Base-by-base conservation (phyloP, 2,329 filamentous ascomycete genomes). In the Hymenoscyphus albidus region DNA sequence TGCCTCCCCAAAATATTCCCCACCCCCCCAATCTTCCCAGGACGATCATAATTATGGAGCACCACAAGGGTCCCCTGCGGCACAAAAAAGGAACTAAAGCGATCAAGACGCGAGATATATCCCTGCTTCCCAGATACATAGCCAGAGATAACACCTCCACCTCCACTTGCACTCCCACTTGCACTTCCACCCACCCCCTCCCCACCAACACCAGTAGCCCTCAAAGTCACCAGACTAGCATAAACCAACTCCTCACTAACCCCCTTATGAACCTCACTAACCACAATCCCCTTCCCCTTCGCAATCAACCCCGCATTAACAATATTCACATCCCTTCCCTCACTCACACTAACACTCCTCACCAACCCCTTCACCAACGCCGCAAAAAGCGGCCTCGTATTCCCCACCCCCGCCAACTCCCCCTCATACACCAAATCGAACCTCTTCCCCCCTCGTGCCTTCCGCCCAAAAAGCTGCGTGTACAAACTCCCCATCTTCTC, bases 391-490 rank as follows among this genome's bases (percentile, higher is more conserved):
- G 91, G 91, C 59, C 91, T 88, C 1, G 91, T 94, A 69, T 91
- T 93, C 67, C 84, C 84, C 67, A 93, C 83, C 16, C 79, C 81
- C 0, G 90, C 87, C 27, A 95, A 79, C 62, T 91, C 87, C 61
- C 91, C 91, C 72, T 91, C 88, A 73, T 94, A 94, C 31, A 87
- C 84, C 5, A 94, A 81, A 73, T 93, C 90, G 75, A 93, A 93
- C 87, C 88, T 0, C 88, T 85, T 59, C 87, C 85, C 40, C 4
- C 62, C 14, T n/a, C n/a, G n/a, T n/a, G 74, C 64, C 66, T 58
- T 68, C 66, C 9, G 78, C 74, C 79, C 80, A 71, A 83, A 94
- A 75, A 93, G 89, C 70, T 94, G 91, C 0, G 90, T 93, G 74
- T 93, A 94, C 0, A 94, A 78, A 2, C 83, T 83, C 1, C 91